Percentiles rank a stretch among this genome's conserved stretches.
phyloP scores from a whole-genome alignment of 371 early-diverging fungal genomes.

The Mucor ambiguus region DNA sequence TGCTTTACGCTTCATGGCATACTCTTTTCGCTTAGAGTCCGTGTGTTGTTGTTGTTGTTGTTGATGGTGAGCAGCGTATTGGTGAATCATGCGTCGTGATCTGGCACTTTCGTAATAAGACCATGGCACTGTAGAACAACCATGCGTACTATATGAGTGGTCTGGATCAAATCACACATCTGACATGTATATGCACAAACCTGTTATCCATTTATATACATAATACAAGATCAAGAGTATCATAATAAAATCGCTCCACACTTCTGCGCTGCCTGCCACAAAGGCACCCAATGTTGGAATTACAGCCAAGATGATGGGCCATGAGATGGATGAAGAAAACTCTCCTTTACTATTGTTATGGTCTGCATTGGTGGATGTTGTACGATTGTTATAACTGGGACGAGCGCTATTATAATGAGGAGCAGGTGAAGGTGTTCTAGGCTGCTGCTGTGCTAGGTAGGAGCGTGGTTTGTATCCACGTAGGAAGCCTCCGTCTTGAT shows the following conservation, averaged over 20 bases:
- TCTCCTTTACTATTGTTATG: constrained; percentile 9
- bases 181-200: constrained; percentile 23
- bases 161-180: neutral
- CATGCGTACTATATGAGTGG: neutral
- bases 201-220: constrained; percentile 71
- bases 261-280: constrained; percentile 64
- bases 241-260: constrained; percentile 70
- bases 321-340: constrained; percentile 42
- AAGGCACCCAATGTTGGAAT: constrained; percentile 68
- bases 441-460: constrained; percentile 5
- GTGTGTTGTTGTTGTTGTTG: constrained; percentile 4
- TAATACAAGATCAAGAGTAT: constrained; percentile 64
- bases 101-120: constrained; percentile 68
- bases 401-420: neutral
- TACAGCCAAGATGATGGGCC: constrained; percentile 69
- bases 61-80: constrained; percentile 12
- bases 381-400: neutral
- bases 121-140: constrained; percentile 61
- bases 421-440: neutral
- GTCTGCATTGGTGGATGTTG: neutral
- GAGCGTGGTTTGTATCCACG: constrained; percentile 1
- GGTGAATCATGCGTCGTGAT: constrained; percentile 51
- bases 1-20: constrained; percentile 11
- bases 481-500: neutral
- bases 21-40: neutral